Base-by-base conservation (phyloP, 192 early-diverging fungal species). In the Coemansia sp. region DNA sequence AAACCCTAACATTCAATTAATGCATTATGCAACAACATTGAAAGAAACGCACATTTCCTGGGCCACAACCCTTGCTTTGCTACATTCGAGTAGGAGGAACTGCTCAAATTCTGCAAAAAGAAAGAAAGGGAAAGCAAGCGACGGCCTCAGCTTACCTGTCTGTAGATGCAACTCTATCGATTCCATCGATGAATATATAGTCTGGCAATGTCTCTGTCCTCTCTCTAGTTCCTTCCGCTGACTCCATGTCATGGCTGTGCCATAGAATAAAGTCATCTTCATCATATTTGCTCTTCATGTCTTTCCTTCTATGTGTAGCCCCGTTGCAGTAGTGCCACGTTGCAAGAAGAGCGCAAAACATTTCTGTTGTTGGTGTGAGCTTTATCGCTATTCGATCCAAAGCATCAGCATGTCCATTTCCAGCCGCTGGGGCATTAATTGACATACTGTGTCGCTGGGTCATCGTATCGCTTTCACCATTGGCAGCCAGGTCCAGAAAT, bases 171-270 rank as follows among this genome's bases (percentile, higher is more conserved):
- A 81, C 48, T 4, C 51, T 63, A 46, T 72, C 73, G 18, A 81
- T 66, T 12, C 73, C 78, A 32, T 81, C 71, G 56, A 81, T 72
- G 58, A 76, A 71, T 56, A 81, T 22, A 42, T 63, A 81, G 52
- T 81, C 78, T 15, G 78, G 78, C 32, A 57, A 32, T 41, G 32
- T n/a, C 12, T 65, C 49, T 19, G 11, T 13, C 9, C 39, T 37
- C 5, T 42, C 43, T 11, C 15, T 19, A 21, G 18, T 19, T 37
- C 56, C 40, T 41, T 8, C 32, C 15, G 21, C 18, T 56, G 51
- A 37, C 47, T 3, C 39, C 15, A 1, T 9, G n/a, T 18, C 15
- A 37, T 19, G 36, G 6, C 1, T n/a, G n/a, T 22, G 36, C 77
- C 77, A 79, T 19, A 76, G 43, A 41, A 81, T 32, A 67, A 81